phyloP scores from a whole-genome alignment of 306 rosid genomes.

The Biancaea sappan region DNA sequence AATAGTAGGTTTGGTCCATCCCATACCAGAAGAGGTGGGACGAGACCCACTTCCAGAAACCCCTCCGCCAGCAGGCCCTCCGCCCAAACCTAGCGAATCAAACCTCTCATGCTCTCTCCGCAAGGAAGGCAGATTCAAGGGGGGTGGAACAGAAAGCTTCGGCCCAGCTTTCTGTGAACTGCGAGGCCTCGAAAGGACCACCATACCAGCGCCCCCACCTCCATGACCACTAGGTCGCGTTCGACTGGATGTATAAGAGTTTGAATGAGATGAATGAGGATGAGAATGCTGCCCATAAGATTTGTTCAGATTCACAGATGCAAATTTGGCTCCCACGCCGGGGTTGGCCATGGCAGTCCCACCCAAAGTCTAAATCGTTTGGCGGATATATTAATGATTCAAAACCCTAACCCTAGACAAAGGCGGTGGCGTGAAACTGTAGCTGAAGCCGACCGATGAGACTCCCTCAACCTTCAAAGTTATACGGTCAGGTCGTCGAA shows the following conservation, averaged over 20 bases:
- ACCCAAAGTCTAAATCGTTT: constrained; percentile 44
- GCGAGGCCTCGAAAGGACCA: constrained; percentile 86
- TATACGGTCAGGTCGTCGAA: not conserved
- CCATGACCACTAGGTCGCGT: constrained; percentile 55
- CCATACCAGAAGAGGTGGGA: constrained; percentile 80
- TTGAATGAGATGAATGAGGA: constrained; percentile 47
- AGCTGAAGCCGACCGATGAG: constrained; percentile 6
- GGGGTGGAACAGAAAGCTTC: constrained; percentile 98
- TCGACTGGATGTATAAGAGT: constrained; percentile 57
- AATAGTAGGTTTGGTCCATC: constrained; percentile 79
- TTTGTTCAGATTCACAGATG: constrained; percentile 93
- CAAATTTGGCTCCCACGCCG: constrained; percentile 79
- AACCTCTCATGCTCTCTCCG: constrained; percentile 88
- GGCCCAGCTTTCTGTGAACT: constrained; percentile 88
- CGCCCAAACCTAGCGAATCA: constrained; percentile 69
- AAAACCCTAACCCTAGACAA: constrained; percentile 56
- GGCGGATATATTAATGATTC: constrained; percentile 59
- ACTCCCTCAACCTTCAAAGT: not conserved
- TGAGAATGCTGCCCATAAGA: constrained; percentile 83
- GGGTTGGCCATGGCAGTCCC: constrained; percentile 83
- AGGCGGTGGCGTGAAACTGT: constrained; percentile 21
- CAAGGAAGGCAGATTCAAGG: constrained; percentile 92
- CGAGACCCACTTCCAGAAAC: constrained; percentile 67
- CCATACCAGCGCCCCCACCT: constrained; percentile 66
- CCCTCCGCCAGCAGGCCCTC: constrained; percentile 67